Conservation (phyloP, 2,329 filamentous ascomycete genomes). For the Fusarium sp. region DNA sequence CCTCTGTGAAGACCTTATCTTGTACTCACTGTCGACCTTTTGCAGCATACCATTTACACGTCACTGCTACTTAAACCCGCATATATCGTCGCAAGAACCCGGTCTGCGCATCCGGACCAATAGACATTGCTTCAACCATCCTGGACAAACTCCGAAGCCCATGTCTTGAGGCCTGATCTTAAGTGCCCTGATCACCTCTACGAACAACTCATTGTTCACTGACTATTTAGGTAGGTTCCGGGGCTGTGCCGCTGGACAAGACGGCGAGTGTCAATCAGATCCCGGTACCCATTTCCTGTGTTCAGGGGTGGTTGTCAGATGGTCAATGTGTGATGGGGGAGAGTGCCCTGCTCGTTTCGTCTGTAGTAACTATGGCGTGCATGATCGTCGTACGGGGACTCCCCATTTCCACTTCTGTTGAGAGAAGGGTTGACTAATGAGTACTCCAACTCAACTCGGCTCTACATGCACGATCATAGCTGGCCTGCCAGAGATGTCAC, state of each 20-base stretch:
- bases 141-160: neutral
- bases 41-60: neutral
- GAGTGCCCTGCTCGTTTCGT: conserved; percentile 6
- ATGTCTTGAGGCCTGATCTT: neutral
- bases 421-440: conserved; percentile 2
- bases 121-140: neutral
- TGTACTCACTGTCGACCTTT: neutral
- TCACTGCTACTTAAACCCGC: neutral
- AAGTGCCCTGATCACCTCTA: neutral
- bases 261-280: neutral
- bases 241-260: neutral
- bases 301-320: conserved; percentile 14
- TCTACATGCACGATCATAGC: conserved; percentile 26
- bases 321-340: neutral
- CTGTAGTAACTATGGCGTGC: conserved; percentile 34
- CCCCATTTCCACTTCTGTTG: conserved; percentile 1
- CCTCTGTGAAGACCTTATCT: neutral
- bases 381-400: conserved; percentile 7
- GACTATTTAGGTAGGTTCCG: neutral
- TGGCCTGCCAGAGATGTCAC: conserved; percentile 1
- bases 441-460: neutral
- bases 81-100: neutral
- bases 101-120: conserved; percentile 7
- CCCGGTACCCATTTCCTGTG: neutral
- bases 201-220: neutral